Evolutionary conservation across 2,329 filamentous ascomycete species (phyloP), one percentile per base, ranked within the genome.

Genomic region (Madurella fahalii): DNA sequence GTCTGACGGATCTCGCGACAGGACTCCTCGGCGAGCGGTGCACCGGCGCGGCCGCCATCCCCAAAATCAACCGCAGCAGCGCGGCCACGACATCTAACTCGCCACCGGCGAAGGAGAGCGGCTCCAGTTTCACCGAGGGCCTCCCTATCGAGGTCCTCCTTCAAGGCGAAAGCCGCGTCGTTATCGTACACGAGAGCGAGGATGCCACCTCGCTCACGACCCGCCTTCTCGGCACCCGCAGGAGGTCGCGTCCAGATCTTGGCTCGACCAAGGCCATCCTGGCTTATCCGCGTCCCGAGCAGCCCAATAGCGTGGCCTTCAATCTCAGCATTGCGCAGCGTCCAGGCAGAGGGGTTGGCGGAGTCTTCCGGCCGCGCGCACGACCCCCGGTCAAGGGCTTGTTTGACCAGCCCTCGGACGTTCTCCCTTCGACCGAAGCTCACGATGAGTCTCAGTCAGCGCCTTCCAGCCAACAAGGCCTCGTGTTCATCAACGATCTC

Each of bases 11-110:
- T 45, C 67, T 84, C 16, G 70, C 71, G 5, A 76, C 76, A 1
- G 80, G 81, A 0, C 70, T 84, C 1, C 70, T 83, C 49, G 81
- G 81, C 9, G 81, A 84, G 63, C 74, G 78, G 13, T 83, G 80
- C 61, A 78, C 73, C 20, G 78, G 77, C 7, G 76, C 81, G 8
- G 70, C 69, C 16, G 73, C 79, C 2, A 71, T 82, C 2, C 73
- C 57, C 0, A 59, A 61, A 13, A 40, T 50, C 11, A 48, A 25
- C 46, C 48, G 52, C 15, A 37, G 49, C 30, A 30, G 30, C 4
- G 17, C 52, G 12, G 41, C 20, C 2, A 17, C 53, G 12, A 44
- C 20, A 31, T 47, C 54, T n/a, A 58, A 61, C 39, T 64, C 65
- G 30, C 45, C 50, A 15, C 47, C 56, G 0, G 16, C 57, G 4